phyloP scores from a whole-genome alignment of 257 asterid genomes.

The Ligustrum vulgare region DNA sequence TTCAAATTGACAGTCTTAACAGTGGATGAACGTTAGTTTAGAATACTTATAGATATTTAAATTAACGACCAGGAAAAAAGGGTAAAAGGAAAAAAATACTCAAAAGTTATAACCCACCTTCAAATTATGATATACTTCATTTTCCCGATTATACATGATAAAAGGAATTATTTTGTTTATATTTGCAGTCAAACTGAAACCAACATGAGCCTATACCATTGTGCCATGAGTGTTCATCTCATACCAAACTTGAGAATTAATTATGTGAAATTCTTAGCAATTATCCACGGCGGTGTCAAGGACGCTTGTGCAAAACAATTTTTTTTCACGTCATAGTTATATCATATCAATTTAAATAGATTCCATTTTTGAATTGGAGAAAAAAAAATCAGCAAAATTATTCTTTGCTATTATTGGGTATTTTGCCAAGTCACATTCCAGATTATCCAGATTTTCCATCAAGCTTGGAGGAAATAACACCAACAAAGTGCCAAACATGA shows the following conservation, averaged over 20 bases:
- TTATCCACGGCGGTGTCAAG: neutral
- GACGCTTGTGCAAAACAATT: no score
- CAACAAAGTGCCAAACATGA: no score
- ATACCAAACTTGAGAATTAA: neutral
- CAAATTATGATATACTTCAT: conserved; percentile 92
- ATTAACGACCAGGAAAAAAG: neutral
- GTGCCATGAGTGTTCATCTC: neutral
- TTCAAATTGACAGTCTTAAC: neutral
- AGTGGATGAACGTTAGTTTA: neutral
- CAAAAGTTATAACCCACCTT: conserved; percentile 48
- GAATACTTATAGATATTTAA: neutral
- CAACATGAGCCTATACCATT: neutral
- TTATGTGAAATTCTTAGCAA: no score
- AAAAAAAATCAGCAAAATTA: neutral
- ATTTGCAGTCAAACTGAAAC: neutral
- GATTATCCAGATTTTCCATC: neutral
- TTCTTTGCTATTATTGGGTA: neutral
- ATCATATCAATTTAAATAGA: neutral
- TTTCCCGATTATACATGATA: conserved; percentile 56
- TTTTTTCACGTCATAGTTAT: neutral
- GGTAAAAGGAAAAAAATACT: neutral
- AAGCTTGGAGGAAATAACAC: no score
- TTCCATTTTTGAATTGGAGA: no score
- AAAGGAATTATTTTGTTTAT: conserved; percentile 2
- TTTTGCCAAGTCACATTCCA: neutral